Evolutionary conservation across 345 rosid species (phyloP).

Genomic region (Euphorbia peplus): DNA sequence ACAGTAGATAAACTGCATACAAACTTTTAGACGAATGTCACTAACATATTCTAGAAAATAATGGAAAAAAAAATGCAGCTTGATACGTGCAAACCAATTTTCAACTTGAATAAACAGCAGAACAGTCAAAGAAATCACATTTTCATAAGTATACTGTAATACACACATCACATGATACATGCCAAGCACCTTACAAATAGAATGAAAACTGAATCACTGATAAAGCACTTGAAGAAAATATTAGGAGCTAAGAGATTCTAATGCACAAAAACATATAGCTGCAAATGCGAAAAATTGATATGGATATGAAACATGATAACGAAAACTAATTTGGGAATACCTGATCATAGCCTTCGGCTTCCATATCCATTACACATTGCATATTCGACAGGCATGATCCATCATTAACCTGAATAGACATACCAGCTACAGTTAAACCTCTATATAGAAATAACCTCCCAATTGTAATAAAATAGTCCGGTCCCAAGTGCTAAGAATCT

Average conservation of each 20-base stretch:
- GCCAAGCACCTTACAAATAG: neutral
- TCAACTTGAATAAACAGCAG: neutral
- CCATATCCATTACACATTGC: slow-evolving; percentile 86
- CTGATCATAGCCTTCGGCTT: slow-evolving; percentile 92
- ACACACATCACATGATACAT: neutral
- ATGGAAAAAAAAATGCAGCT: neutral
- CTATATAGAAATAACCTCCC: no score
- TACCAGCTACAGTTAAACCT: neutral
- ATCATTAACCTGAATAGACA: slow-evolving; percentile 62
- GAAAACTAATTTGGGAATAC: slow-evolving; percentile 26
- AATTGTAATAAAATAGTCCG: no score
- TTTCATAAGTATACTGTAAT: neutral
- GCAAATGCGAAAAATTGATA: neutral
- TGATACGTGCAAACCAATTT: neutral
- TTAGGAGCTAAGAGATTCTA: neutral
- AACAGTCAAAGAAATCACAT: neutral
- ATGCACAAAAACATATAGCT: neutral
- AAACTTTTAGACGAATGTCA: neutral
- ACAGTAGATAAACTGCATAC: neutral
- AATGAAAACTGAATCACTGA: neutral
- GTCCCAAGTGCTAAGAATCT: no score
- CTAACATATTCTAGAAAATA: neutral
- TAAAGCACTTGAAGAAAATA: neutral
- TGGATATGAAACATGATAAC: neutral
- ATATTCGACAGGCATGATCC: slow-evolving; percentile 90